These are phyloP conservation scores for Ogataea glucozyma DNA, from an alignment of 805 yeast genomes.

Conservation along the genomic window DNA sequence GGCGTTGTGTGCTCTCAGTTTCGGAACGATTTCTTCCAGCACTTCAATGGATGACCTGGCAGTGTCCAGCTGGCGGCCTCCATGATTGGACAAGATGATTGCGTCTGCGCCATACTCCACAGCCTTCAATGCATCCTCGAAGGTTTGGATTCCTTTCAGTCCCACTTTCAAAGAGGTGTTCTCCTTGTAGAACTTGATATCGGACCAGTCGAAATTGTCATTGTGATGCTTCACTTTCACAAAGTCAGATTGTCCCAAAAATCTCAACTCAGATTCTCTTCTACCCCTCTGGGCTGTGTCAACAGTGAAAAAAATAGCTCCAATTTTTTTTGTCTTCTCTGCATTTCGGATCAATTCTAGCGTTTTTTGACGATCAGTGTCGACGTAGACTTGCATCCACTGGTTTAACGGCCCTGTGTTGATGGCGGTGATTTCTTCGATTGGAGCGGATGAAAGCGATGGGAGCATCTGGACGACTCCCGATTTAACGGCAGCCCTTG, in stretches of 20 bases:
- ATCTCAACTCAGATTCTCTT: slow-evolving; percentile 60
- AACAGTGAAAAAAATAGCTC: slow-evolving; percentile 79
- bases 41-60: slow-evolving; percentile 59
- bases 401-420: slow-evolving; percentile 63
- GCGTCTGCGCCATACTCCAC: slow-evolving; percentile 58
- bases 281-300: slow-evolving; percentile 87
- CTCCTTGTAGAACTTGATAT: slow-evolving; percentile 52
- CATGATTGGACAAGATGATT: slow-evolving; percentile 65
- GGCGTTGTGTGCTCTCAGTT: slow-evolving; percentile 33
- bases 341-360: slow-evolving; percentile 60
- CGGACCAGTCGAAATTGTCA: slow-evolving; percentile 53
- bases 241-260: slow-evolving; percentile 2
- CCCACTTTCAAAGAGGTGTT: slow-evolving; percentile 43
- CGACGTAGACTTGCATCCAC: slow-evolving; percentile 83
- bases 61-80: slow-evolving; percentile 68
- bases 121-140: slow-evolving; percentile 59
- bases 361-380: slow-evolving; percentile 62
- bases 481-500: slow-evolving; percentile 45
- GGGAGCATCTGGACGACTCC: slow-evolving; percentile 55
- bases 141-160: slow-evolving; percentile 61
- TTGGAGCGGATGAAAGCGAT: slow-evolving; percentile 77
- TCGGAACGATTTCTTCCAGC: slow-evolving; percentile 51
- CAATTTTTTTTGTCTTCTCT: slow-evolving; percentile 50
- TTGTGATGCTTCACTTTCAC: slow-evolving; percentile 33
- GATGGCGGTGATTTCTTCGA: slow-evolving; percentile 73